Conservation (phyloP, 805 yeast species). For the Komagataella ulmi region DNA sequence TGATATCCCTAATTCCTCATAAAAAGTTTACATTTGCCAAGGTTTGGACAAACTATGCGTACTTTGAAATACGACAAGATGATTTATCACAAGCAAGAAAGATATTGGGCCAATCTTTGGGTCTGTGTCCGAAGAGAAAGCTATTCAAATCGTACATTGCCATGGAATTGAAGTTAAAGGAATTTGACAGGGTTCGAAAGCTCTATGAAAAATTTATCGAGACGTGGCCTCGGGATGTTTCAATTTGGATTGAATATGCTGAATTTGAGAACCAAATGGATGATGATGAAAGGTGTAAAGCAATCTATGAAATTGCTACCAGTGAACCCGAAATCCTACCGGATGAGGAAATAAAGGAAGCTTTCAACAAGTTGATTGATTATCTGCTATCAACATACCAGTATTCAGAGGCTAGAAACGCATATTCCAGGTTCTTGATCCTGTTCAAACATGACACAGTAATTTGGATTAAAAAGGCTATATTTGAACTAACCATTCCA, state of each 20-base stretch:
- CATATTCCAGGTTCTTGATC: conserved; percentile 28
- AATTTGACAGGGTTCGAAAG: conserved; percentile 68
- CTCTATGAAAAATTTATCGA: conserved; percentile 59
- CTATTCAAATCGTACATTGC: conserved; percentile 52
- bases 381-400: conserved; percentile 48
- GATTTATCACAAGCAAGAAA: conserved; percentile 44
- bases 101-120: conserved; percentile 60
- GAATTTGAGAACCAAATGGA: conserved; percentile 53
- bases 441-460: conserved; percentile 19
- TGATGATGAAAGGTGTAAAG: conserved; percentile 57
- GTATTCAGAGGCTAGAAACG: conserved; percentile 38
- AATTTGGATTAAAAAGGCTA: conserved; percentile 54
- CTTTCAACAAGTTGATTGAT: conserved; percentile 27
- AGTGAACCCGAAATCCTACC: conserved; percentile 3
- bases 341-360: conserved; percentile 2
- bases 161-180: conserved; percentile 55
- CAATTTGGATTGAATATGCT: conserved; percentile 53
- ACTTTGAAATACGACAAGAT: conserved; percentile 60
- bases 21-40: conserved; percentile 51
- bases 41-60: conserved; percentile 58
- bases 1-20: conserved; percentile 43
- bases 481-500: conserved; percentile 59
- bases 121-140: conserved; percentile 45
- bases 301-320: conserved; percentile 38
- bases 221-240: conserved; percentile 22